phyloP scores from a whole-genome alignment of 805 yeast genomes.

The Cyberlindnera bimundalis region DNA sequence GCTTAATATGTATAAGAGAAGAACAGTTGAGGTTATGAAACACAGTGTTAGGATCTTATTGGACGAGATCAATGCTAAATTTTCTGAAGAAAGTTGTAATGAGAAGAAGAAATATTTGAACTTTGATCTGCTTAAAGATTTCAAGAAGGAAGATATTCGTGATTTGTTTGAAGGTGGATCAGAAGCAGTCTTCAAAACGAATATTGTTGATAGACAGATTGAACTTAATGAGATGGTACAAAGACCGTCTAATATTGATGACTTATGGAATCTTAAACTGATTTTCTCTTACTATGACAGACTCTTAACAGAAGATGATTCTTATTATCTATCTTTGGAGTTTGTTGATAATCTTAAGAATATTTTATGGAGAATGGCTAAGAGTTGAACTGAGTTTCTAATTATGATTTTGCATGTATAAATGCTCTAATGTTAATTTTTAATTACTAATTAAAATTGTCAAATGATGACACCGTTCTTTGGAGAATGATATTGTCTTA shows the following conservation, averaged over 20 bases:
- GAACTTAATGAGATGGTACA: constrained; percentile 44
- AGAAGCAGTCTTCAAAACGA: constrained; percentile 31
- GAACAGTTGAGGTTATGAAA: constrained; percentile 29
- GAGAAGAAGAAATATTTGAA: constrained; percentile 10
- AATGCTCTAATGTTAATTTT: too few species aligned
- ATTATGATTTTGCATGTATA: too few species aligned
- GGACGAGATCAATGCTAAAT: constrained; percentile 20
- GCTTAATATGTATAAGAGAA: constrained; percentile 49
- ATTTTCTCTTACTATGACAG: constrained; percentile 59
- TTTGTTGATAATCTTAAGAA: constrained; percentile 53
- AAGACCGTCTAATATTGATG: constrained; percentile 44
- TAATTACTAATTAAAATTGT: too few species aligned
- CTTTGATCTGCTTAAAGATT: constrained; percentile 14
- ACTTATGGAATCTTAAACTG: constrained; percentile 60
- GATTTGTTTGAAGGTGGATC: constrained; percentile 14
- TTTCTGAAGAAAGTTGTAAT: constrained; percentile 11
- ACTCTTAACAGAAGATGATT: constrained; percentile 31
- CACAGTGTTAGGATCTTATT: constrained; percentile 32
- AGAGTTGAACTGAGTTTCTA: too few species aligned
- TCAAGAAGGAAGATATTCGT: constrained; percentile 20
- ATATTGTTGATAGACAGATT: constrained; percentile 52
- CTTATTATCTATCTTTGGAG: constrained; percentile 42
- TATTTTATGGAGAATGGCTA: constrained; percentile 33
- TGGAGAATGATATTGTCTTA: constrained; percentile 53
- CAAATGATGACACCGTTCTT: constrained; percentile 21